Percentiles rank a stretch among this genome's conserved stretches.
These are phyloP conservation scores for Starmerella apicola DNA, from an alignment of 805 yeast species.

Conservation along the genomic window DNA sequence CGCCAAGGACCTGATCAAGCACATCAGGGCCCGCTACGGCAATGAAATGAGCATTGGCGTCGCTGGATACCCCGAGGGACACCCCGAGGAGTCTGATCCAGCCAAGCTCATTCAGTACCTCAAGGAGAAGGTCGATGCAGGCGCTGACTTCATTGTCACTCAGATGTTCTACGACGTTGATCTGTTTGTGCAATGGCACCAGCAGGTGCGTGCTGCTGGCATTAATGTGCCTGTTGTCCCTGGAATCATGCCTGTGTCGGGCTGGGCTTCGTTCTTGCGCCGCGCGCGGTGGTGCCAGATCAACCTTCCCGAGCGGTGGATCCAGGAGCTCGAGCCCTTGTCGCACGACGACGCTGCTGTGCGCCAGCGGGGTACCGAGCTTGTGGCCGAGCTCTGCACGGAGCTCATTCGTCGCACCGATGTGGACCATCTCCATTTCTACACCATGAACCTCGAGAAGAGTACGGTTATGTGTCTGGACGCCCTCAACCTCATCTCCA, in stretches of 20 bases:
- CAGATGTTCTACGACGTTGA: constrained; percentile 96
- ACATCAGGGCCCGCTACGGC: constrained; percentile 68
- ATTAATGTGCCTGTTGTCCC: constrained; percentile 82
- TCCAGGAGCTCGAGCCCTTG: constrained; percentile 59
- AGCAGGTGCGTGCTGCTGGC: constrained; percentile 54
- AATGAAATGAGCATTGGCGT: constrained; percentile 89
- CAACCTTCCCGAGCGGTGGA: constrained; percentile 60
- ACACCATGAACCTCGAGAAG: constrained; percentile 94
- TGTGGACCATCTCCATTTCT: constrained; percentile 81
- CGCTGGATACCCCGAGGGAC: constrained; percentile 97
- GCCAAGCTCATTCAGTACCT: constrained; percentile 45
- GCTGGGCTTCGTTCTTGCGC: constrained; percentile 82
- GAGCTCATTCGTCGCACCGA: constrained; percentile 48
- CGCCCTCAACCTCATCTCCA: constrained; percentile 44
- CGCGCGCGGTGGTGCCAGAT: constrained; percentile 93
- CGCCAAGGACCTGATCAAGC: constrained; percentile 73
- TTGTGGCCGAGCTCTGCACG: constrained; percentile 73
- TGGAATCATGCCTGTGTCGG: constrained; percentile 97
- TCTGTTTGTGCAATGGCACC: constrained; percentile 72
- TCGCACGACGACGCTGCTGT: constrained; percentile 85
- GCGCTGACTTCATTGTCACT: constrained; percentile 87
- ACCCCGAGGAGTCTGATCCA: constrained; percentile 66
- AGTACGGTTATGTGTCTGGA: constrained; percentile 82
- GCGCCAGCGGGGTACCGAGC: constrained; percentile 70
- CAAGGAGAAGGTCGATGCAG: constrained; percentile 83